Base-by-base conservation (phyloP, 2,329 filamentous ascomycete genomes). In the Trichoderma sp. region DNA sequence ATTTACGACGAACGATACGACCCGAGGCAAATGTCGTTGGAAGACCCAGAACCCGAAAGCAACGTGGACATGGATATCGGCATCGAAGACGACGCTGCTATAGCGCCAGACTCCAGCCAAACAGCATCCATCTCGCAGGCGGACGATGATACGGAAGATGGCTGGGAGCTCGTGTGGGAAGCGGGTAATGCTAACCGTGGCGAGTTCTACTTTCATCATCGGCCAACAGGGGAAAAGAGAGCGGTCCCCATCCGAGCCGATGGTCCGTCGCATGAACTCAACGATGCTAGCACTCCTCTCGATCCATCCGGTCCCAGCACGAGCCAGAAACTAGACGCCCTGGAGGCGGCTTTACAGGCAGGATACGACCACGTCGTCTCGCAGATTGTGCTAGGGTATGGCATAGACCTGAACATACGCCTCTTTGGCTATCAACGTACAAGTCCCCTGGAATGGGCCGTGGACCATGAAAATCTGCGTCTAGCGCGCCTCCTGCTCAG, bases 131-230 rank as follows among this genome's bases (percentile, higher is more conserved):
- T 24, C 21, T 7, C 43, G 6, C 15, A 62, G 43, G 12, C 5
- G 3, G 30, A 54, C 2, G 17, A 43, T 19, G 5, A 63, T n/a
- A 19, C 2, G 3, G 43, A 63, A 21, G 28, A 41, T 17, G 50
- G 51, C 14, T 56, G 61, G 50, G 51, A 57, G 26, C 52, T 57
- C 17, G 30, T 64, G 28, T 48, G 41, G 61, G 52, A 64, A 41
- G 28, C 50, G 5, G 30, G 19, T 7, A 12, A 43, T 10, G 21
- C n/a, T 14, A 12, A n/a, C n/a, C 51, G 21, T 43, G 12, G 52
- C 10, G 21, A 58, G 44, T 15, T 64, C 9, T 54, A 26, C 17
- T 64, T 64, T 17, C 24, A n/a, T 9, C 14, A 64, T 43, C 24
- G 6, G 9, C 17, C 43, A 17, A 58, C 51, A 41, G 61, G 51